phyloP scores from a whole-genome alignment of 1,284 basidiomycete species.

The Trichosporon ovoides region DNA sequence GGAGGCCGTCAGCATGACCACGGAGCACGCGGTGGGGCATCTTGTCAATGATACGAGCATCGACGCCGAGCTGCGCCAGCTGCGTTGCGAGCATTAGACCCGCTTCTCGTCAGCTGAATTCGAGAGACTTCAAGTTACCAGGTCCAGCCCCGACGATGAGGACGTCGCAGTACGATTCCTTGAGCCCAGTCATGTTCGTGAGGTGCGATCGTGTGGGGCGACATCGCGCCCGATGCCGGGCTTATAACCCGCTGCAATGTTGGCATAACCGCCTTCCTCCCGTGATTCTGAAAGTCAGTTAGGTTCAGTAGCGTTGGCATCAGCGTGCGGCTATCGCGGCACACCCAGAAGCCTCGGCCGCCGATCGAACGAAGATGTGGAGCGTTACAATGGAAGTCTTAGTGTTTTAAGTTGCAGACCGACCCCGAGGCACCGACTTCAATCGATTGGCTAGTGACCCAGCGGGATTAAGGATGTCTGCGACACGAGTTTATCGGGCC shows the following conservation, averaged over 20 bases:
- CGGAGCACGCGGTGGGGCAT: slow-evolving; percentile 25
- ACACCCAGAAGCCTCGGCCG: too few species aligned
- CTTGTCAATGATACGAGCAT: slow-evolving; percentile 33
- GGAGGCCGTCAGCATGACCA: slow-evolving; percentile 28
- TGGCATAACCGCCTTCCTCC: too few species aligned
- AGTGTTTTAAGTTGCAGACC: too few species aligned
- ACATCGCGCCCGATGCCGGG: background rate
- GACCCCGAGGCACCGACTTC: too few species aligned
- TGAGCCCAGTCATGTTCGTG: slow-evolving; percentile 6
- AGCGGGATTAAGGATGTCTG: too few species aligned
- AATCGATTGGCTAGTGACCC: too few species aligned
- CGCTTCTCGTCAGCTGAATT: slow-evolving; percentile 13
- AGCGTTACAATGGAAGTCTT: too few species aligned
- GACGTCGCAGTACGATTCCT: slow-evolving; percentile 19
- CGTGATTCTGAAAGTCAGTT: too few species aligned
- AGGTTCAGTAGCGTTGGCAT: too few species aligned
- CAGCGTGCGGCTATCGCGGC: too few species aligned
- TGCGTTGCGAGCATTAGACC: slow-evolving; percentile 21
- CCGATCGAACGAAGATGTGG: too few species aligned
- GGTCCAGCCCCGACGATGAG: slow-evolving; percentile 22
- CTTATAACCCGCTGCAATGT: background rate
- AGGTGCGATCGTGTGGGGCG: background rate
- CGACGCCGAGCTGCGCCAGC: slow-evolving; percentile 22
- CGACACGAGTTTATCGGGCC: too few species aligned
- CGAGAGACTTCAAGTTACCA: slow-evolving; percentile 15